Evolutionary conservation across 2,329 filamentous ascomycete species (phyloP).

Genomic region (Fusarium sp.): DNA sequence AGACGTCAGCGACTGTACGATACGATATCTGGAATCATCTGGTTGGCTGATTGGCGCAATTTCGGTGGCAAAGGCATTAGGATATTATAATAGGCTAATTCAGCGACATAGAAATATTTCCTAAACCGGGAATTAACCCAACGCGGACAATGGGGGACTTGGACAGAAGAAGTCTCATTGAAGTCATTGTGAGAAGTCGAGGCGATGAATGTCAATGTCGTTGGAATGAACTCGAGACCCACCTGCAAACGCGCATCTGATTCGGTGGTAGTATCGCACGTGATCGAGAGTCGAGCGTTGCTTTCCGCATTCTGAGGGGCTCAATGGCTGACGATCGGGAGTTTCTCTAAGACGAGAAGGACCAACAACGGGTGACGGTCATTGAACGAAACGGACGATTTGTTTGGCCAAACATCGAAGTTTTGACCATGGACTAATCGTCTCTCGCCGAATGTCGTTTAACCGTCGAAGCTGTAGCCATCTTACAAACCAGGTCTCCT

Average conservation of each 20-base stretch:
- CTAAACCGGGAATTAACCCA: not conserved
- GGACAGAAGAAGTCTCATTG: conserved; percentile 21
- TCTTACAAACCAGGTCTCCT: conserved; percentile 25
- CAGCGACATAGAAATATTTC: not conserved
- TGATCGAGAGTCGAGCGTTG: conserved; percentile 38
- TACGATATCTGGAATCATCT: conserved; percentile 35
- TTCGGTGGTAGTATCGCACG: conserved; percentile 40
- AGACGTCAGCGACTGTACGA: conserved; percentile 32
- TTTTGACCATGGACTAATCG: conserved; percentile 33
- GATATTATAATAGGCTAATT: not conserved
- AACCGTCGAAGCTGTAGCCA: conserved; percentile 16
- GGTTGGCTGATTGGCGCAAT: conserved; percentile 18
- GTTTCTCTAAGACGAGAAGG: conserved; percentile 38
- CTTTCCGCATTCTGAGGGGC: conserved; percentile 45
- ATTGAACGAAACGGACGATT: conserved; percentile 29
- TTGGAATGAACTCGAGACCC: conserved; percentile 37
- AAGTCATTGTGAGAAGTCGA: conserved; percentile 21
- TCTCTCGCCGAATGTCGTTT: conserved; percentile 16
- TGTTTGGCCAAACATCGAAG: conserved; percentile 12
- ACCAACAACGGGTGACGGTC: conserved; percentile 24
- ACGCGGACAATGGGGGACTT: not conserved
- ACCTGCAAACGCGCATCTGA: conserved; percentile 33
- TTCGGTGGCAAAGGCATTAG: conserved; percentile 1
- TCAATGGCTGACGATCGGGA: conserved; percentile 44
- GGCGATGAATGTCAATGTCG: conserved; percentile 17